A percentile compares a stretch with the other conserved stretches of the same genome.
Evolutionary conservation across 148 eudicot genomes (phyloP).

Genomic region (Chenopodium berlandieri): DNA sequence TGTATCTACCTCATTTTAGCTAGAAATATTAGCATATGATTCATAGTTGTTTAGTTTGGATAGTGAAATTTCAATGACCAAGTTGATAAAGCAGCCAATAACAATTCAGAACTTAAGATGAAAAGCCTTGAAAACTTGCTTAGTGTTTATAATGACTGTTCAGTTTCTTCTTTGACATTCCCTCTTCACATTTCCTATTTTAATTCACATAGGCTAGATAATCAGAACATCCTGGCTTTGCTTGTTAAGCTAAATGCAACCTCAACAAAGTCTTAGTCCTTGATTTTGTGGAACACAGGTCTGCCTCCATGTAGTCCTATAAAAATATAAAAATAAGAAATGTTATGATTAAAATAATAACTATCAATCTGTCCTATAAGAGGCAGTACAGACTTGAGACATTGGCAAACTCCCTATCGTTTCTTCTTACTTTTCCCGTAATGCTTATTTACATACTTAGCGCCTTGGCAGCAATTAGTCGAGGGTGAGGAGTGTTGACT

Average conservation of each 20-base stretch:
- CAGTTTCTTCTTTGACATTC: neutral
- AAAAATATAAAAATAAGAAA: too few relatives aligned
- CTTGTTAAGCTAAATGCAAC: neutral
- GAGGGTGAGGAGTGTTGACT: constrained; percentile 17
- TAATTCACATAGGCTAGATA: neutral
- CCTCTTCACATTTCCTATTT: neutral
- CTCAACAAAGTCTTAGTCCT: neutral
- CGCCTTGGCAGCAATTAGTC: constrained; percentile 22
- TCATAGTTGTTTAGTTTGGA: too few relatives aligned
- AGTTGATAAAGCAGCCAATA: neutral
- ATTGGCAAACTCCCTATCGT: constrained; percentile 25
- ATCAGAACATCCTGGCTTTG: neutral
- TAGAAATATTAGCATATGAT: neutral
- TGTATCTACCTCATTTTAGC: neutral
- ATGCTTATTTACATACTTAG: neutral
- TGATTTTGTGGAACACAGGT: neutral
- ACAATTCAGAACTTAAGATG: neutral
- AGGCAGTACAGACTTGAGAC: constrained; percentile 23
- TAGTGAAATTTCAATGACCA: neutral
- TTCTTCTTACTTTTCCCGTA: constrained; percentile 1
- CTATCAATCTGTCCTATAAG: constrained; percentile 5
- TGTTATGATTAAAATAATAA: neutral
- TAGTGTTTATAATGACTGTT: neutral
- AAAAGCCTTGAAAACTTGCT: neutral
- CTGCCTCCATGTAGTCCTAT: neutral